Conservation (phyloP, 768 basidiomycete species). For the Gelatoporia subvermispora region DNA sequence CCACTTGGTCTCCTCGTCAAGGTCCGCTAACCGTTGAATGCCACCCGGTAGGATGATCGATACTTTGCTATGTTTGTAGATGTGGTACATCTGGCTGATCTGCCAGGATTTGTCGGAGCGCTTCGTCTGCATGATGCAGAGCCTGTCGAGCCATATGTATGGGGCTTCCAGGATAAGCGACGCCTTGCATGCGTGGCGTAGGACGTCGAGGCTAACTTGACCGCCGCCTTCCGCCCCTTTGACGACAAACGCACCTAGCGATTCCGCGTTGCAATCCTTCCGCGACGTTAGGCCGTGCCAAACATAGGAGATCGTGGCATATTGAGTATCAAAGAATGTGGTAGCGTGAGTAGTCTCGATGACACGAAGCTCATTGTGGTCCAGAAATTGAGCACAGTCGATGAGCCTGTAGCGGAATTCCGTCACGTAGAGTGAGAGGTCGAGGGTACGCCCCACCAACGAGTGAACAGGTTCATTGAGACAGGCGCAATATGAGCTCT, state of each 20-base stretch:
- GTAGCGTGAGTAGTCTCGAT: conserved; percentile 5
- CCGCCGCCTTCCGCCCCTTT: conserved; percentile 8
- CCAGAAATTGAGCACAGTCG: conserved; percentile 1
- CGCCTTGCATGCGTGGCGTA: conserved; percentile 7
- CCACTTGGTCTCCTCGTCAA: conserved; percentile 16
- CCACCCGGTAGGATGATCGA: conserved; percentile 16
- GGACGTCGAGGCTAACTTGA: conserved; percentile 9
- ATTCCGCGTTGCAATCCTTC: not conserved
- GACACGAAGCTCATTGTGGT: not conserved
- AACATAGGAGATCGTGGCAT: conserved; percentile 9
- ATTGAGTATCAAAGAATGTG: not conserved
- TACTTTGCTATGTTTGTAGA: conserved; percentile 10
- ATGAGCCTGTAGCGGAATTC: conserved; percentile 2
- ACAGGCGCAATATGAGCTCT: no score
- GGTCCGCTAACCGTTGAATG: conserved; percentile 8
- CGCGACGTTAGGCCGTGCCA: conserved; percentile 4
- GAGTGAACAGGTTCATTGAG: no score
- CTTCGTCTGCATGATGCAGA: conserved; percentile 20
- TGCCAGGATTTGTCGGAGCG: conserved; percentile 16
- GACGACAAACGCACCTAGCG: conserved; percentile 1
- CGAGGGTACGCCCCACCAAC: not conserved
- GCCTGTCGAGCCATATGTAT: conserved; percentile 18
- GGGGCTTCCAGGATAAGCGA: not conserved
- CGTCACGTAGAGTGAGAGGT: conserved; percentile 1
- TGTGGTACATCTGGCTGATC: conserved; percentile 15